These are phyloP conservation scores for Sphagnum tenellum DNA, from an alignment of 225 moss, liverwort and hornwort species.

Conservation along the genomic window DNA sequence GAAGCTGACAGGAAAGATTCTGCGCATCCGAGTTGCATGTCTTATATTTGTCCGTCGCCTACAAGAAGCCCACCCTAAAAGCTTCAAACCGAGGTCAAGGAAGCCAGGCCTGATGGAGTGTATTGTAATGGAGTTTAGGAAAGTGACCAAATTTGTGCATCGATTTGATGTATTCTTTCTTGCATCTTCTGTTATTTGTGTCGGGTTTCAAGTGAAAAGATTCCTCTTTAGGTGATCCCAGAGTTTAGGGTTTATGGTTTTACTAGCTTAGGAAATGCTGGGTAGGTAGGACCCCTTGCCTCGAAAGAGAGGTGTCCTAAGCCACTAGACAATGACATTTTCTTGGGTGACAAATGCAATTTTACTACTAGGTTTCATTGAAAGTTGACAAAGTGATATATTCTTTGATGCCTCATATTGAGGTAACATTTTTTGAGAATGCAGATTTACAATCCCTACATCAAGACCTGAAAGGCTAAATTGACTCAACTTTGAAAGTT, in stretches of 20 bases:
- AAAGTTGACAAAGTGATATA: no score
- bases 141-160: slow-evolving; percentile 64
- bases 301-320: no score
- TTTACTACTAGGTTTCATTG: no score
- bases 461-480: no score
- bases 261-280: no score
- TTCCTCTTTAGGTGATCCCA: slow-evolving; percentile 20
- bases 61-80: slow-evolving; percentile 47
- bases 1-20: slow-evolving; percentile 16
- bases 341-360: no score
- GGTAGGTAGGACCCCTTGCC: no score
- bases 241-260: neutral
- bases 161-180: slow-evolving; percentile 73
- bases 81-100: slow-evolving; percentile 31
- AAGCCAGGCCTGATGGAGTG: slow-evolving; percentile 18
- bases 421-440: no score
- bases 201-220: slow-evolving; percentile 52
- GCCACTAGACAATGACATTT: no score
- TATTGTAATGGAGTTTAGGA: slow-evolving; percentile 35
- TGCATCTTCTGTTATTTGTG: slow-evolving; percentile 54
- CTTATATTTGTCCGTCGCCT: slow-evolving; percentile 80
- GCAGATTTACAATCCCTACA: no score
- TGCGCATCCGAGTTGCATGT: slow-evolving; percentile 75
- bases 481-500: no score
- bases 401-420: no score